A percentile compares a stretch with the other conserved stretches of the same genome.
phyloP scores from a whole-genome alignment of 495 filamentous ascomycete genomes.

The Lophiotrema nucula region DNA sequence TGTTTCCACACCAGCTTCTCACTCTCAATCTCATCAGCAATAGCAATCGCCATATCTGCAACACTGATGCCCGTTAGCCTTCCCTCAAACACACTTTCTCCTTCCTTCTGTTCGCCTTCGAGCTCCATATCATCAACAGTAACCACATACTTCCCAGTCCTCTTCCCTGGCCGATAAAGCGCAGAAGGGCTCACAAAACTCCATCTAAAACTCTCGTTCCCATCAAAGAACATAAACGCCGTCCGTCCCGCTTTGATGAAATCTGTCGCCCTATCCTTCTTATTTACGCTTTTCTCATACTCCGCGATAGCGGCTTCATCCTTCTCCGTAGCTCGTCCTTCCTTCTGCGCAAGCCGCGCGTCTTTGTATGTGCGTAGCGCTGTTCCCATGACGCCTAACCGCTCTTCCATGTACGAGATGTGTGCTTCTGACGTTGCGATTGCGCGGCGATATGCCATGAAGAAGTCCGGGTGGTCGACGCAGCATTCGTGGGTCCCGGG shows the following conservation, averaged over 20 bases:
- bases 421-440: conserved; percentile 37
- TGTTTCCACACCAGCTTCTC: conserved; percentile 34
- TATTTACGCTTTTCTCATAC: conserved; percentile 24
- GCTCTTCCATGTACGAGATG: conserved; percentile 36
- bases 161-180: conserved; percentile 32
- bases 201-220: conserved; percentile 34
- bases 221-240: conserved; percentile 36
- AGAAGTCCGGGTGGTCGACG: conserved; percentile 34
- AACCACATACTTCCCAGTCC: conserved; percentile 36
- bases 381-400: conserved; percentile 28
- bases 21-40: conserved; percentile 37
- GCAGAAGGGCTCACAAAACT: conserved; percentile 32
- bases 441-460: conserved; percentile 36
- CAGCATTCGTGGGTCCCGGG: conserved; percentile 17
- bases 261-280: conserved; percentile 26
- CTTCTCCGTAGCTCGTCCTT: conserved; percentile 17
- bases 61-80: conserved; percentile 34
- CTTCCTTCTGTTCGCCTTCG: conserved; percentile 21
- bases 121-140: conserved; percentile 33
- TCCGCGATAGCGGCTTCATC: conserved; percentile 15
- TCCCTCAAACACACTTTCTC: conserved; percentile 30
- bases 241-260: conserved; percentile 35
- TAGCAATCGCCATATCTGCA: conserved; percentile 37
- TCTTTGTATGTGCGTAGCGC: conserved; percentile 29
- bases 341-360: conserved; percentile 24